phyloP scores from a whole-genome alignment of 1,139 yeast species.

The Saccharomycopsis hybrid region DNA sequence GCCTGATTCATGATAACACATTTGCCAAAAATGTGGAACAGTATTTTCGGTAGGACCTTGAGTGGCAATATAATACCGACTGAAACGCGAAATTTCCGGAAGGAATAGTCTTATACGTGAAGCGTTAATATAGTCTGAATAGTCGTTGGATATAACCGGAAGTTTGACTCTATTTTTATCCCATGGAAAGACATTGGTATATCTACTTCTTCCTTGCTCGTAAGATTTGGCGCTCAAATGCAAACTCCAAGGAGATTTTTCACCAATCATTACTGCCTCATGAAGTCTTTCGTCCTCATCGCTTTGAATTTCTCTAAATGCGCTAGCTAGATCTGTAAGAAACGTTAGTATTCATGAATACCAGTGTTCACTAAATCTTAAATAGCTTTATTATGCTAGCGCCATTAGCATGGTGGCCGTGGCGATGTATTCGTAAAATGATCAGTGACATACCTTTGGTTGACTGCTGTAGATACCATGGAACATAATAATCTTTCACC shows the following conservation, averaged over 20 bases:
- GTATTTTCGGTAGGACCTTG: conserved; percentile 71
- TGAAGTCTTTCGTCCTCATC: conserved; percentile 31
- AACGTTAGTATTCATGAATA: background rate
- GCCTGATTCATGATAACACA: conserved; percentile 51
- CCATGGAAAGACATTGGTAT: conserved; percentile 53
- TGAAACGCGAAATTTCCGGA: conserved; percentile 22
- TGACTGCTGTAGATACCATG: conserved; percentile 18
- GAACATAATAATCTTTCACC: background rate
- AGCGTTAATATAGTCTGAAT: conserved; percentile 43
- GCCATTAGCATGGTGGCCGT: too few relatives aligned
- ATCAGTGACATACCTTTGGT: conserved; percentile 14
- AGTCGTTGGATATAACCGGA: conserved; percentile 26
- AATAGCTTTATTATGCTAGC: too few relatives aligned
- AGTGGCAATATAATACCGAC: conserved; percentile 44
- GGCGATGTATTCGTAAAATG: too few relatives aligned
- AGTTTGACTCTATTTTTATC: conserved; percentile 48
- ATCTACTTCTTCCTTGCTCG: conserved; percentile 40
- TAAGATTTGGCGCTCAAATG: conserved; percentile 27
- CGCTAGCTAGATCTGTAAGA: conserved; percentile 15
- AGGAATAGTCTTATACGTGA: conserved; percentile 30
- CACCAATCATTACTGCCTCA: conserved; percentile 29
- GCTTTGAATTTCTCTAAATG: conserved; percentile 28
- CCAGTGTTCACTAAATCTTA: too few relatives aligned
- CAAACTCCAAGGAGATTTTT: conserved; percentile 29
- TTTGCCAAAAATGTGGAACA: conserved; percentile 74